Evolutionary conservation across 306 rosid genomes (phyloP).

Genomic region (Cucumis cinereus): DNA sequence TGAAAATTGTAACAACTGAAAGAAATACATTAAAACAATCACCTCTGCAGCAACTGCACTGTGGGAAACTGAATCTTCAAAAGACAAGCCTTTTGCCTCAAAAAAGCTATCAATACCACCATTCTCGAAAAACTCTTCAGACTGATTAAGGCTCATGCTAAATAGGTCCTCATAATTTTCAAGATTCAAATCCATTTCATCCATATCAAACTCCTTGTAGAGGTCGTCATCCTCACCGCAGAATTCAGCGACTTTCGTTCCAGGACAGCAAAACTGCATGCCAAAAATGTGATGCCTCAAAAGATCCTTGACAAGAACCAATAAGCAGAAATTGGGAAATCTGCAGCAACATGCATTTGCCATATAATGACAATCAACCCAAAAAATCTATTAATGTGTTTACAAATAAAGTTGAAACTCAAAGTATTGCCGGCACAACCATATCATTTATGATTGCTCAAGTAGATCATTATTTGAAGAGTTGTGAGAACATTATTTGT

Average conservation of each 20-base stretch:
- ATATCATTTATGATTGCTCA: not conserved
- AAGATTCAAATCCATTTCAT: constrained; percentile 75
- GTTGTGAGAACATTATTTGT: not conserved
- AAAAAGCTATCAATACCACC: constrained; percentile 86
- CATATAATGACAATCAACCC: not conserved
- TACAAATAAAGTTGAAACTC: not conserved
- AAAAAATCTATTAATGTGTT: not conserved
- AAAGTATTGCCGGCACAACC: not conserved
- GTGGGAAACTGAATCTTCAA: constrained; percentile 55
- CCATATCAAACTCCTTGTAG: constrained; percentile 64
- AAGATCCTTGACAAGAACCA: constrained; percentile 16
- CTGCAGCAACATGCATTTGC: constrained; percentile 10
- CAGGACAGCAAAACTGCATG: constrained; percentile 53
- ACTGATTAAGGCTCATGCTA: constrained; percentile 54
- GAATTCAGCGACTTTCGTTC: constrained; percentile 32
- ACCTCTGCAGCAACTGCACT: constrained; percentile 76
- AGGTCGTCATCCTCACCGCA: constrained; percentile 35
- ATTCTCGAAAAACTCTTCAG: constrained; percentile 80
- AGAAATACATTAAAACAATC: not conserved
- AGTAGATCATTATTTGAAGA: not conserved
- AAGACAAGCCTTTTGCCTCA: constrained; percentile 48
- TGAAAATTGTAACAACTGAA: not conserved
- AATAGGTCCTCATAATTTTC: constrained; percentile 89
- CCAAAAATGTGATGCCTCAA: constrained; percentile 17
- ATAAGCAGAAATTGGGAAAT: constrained; percentile 1